Evolutionary conservation across 2,329 filamentous ascomycete genomes (phyloP).

Genomic region (Sporothrix mexicana): DNA sequence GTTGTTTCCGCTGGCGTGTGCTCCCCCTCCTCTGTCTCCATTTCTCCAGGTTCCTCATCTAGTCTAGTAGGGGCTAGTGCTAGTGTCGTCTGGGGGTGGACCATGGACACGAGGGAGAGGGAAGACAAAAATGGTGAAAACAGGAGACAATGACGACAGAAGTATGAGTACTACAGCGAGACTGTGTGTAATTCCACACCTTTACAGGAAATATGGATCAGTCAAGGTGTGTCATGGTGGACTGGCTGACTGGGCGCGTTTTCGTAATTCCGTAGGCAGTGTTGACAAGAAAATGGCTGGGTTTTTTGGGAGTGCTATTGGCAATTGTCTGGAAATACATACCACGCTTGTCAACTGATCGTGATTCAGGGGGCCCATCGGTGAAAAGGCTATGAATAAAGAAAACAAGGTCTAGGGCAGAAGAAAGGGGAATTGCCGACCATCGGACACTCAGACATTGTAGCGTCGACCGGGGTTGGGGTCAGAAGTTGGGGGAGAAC

Average conservation of each 20-base stretch:
- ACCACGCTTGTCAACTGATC: background rate
- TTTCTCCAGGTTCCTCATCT: conserved; percentile 24
- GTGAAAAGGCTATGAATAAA: background rate
- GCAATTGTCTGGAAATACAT: no score
- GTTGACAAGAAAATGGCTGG: background rate
- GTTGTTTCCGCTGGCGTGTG: background rate
- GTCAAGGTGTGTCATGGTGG: background rate
- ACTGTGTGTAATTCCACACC: background rate
- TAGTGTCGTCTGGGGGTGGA: background rate
- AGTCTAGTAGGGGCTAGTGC: background rate
- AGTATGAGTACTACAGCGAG: background rate
- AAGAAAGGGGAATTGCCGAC: background rate
- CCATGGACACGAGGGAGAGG: background rate
- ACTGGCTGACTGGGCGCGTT: no score
- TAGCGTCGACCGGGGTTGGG: background rate
- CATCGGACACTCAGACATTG: background rate
- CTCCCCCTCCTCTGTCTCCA: conserved; percentile 3
- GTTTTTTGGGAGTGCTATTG: no score
- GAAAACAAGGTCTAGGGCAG: background rate
- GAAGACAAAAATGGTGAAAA: background rate
- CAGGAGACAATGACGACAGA: background rate
- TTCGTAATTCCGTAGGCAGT: background rate
- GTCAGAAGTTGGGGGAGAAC: background rate
- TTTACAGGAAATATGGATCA: background rate
- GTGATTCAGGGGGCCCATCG: background rate